Percentiles rank a stretch among this genome's conserved stretches.
Evolutionary conservation across 2,329 filamentous ascomycete species (phyloP).

Genomic region (Aspergillus sp.): DNA sequence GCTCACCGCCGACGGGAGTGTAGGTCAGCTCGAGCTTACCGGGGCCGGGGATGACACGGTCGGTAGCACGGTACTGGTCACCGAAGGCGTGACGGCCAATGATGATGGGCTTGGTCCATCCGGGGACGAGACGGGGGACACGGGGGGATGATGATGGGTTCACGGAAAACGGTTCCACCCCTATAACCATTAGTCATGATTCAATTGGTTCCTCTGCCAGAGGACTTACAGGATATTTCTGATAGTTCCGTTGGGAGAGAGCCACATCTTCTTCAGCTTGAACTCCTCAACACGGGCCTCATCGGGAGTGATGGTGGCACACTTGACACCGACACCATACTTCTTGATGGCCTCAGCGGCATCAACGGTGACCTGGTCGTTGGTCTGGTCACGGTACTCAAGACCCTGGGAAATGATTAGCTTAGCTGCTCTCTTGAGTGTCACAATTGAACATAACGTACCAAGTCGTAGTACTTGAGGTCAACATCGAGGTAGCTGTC

Average conservation of each 20-base stretch:
- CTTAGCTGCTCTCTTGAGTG: background rate
- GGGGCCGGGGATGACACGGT: slow-evolving; percentile 73
- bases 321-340: slow-evolving; percentile 98
- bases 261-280: slow-evolving; percentile 99
- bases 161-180: slow-evolving; percentile 96
- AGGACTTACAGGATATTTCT: slow-evolving; percentile 56
- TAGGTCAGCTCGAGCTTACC: slow-evolving; percentile 94
- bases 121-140: slow-evolving; percentile 87
- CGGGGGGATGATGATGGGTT: slow-evolving; percentile 94
- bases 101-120: slow-evolving; percentile 99
- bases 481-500: slow-evolving; percentile 82
- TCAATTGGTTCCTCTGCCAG: background rate
- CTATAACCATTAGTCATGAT: slow-evolving; percentile 19
- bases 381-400: slow-evolving; percentile 90
- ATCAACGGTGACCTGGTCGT: slow-evolving; percentile 92
- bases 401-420: slow-evolving; percentile 54
- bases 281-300: slow-evolving; percentile 96
- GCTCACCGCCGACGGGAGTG: slow-evolving; percentile 73
- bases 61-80: slow-evolving; percentile 97
- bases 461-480: slow-evolving; percentile 93
- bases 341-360: slow-evolving; percentile 98
- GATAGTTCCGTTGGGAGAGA: slow-evolving; percentile 90
- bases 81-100: slow-evolving; percentile 98
- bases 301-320: slow-evolving; percentile 97
- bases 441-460: slow-evolving; percentile 22